phyloP scores from a whole-genome alignment of 2,329 filamentous ascomycete genomes.

The Colletotrichum navitas region DNA sequence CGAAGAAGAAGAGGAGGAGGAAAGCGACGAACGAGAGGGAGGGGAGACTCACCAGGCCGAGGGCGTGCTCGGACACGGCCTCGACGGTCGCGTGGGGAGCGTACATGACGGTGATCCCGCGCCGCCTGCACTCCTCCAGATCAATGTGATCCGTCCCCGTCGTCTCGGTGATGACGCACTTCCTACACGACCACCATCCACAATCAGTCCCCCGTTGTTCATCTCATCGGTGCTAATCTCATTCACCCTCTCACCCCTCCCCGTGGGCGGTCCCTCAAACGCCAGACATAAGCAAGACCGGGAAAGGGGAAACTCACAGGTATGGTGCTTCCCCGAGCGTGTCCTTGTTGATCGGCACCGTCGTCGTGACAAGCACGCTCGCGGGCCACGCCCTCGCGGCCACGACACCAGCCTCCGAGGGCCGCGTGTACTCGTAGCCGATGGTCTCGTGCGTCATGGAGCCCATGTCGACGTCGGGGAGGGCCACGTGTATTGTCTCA shows the following conservation, averaged over 20 bases:
- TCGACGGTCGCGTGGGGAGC: conserved; percentile 43
- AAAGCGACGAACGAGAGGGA: not conserved
- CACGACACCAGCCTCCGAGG: conserved; percentile 21
- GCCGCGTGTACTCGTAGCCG: conserved; percentile 40
- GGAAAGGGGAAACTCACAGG: conserved; percentile 36
- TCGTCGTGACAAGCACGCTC: conserved; percentile 46
- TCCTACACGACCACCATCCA: conserved; percentile 27
- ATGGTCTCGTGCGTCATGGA: conserved; percentile 41
- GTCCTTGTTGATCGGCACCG: conserved; percentile 43
- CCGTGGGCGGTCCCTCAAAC: not conserved
- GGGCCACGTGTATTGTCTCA: conserved; percentile 40
- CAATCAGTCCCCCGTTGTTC: not conserved
- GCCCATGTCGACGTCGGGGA: conserved; percentile 34
- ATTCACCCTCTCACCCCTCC: not conserved
- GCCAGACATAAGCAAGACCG: not conserved
- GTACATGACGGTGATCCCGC: conserved; percentile 45
- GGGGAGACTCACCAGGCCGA: conserved; percentile 41
- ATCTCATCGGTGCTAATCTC: not conserved
- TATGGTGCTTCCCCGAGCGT: conserved; percentile 43
- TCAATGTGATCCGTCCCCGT: conserved; percentile 46
- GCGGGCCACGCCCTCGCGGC: conserved; percentile 44
- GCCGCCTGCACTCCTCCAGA: conserved; percentile 42
- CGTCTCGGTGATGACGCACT: conserved; percentile 45
- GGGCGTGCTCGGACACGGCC: conserved; percentile 45
- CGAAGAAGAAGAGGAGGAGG: not conserved